Evolutionary conservation across 2,329 filamentous ascomycete species (phyloP).

Genomic region (Colletotrichum gloeosporioides): DNA sequence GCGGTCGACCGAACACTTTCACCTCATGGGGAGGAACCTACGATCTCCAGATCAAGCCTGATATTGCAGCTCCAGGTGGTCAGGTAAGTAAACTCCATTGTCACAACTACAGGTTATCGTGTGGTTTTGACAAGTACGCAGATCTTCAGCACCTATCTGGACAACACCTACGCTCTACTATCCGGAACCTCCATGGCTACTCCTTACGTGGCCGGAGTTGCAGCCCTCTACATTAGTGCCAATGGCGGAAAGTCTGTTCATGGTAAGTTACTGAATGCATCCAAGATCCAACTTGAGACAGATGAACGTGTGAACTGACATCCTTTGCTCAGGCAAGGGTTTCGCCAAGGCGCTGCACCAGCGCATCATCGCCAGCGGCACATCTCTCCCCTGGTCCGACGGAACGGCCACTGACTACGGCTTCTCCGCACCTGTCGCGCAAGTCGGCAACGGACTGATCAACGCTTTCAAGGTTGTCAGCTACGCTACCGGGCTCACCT

Average conservation of each 20-base stretch:
- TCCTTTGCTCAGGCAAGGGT: conserved; percentile 29
- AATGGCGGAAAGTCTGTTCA: conserved; percentile 34
- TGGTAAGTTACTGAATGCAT: conserved; percentile 19
- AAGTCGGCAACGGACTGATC: conserved; percentile 45
- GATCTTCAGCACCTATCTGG: conserved; percentile 46
- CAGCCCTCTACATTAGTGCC: conserved; percentile 38
- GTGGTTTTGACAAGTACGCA: neutral
- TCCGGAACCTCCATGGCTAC: conserved; percentile 56
- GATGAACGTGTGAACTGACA: neutral
- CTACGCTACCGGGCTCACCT: conserved; percentile 39
- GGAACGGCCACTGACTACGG: conserved; percentile 26
- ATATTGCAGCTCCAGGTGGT: conserved; percentile 47
- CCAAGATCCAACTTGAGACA: neutral
- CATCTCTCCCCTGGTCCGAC: conserved; percentile 26
- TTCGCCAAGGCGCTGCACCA: conserved; percentile 32
- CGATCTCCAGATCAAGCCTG: conserved; percentile 48
- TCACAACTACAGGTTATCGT: neutral
- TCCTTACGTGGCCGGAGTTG: conserved; percentile 48
- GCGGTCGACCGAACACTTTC: conserved; percentile 41
- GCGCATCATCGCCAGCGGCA: conserved; percentile 38
- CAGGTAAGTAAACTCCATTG: conserved; percentile 21
- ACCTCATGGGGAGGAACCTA: conserved; percentile 49
- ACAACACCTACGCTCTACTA: conserved; percentile 38
- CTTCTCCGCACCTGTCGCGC: conserved; percentile 38
- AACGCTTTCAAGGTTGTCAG: conserved; percentile 47